Evolutionary conservation across 148 eudicot species (phyloP).

Genomic region (Pharnaceum exiguum): DNA sequence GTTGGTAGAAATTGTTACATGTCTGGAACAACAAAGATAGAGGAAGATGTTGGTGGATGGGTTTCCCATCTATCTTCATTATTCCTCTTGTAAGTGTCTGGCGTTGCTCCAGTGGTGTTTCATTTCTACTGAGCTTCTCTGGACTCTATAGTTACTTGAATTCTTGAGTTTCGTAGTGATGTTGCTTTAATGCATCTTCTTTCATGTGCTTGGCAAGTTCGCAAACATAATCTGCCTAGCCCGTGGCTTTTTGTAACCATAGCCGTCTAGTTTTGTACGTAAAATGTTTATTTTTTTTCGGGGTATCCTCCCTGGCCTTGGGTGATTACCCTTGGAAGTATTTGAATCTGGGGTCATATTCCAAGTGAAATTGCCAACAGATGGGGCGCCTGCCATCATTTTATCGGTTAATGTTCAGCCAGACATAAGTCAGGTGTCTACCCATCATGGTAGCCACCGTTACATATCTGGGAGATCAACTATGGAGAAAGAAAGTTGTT

Average conservation of each 20-base stretch:
- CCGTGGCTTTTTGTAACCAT: too few species aligned
- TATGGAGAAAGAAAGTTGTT: constrained; percentile 21
- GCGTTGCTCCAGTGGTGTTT: neutral
- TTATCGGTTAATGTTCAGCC: too few species aligned
- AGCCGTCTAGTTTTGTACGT: too few species aligned
- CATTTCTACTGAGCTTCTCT: neutral
- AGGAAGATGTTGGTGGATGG: neutral
- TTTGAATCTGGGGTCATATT: neutral
- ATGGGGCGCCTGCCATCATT: neutral
- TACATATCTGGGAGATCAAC: constrained; percentile 32
- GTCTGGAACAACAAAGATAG: neutral
- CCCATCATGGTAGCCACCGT: constrained; percentile 15
- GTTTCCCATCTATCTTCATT: neutral
- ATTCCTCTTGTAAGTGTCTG: neutral
- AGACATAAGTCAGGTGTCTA: constrained; percentile 33
- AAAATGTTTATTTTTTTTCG: too few species aligned
- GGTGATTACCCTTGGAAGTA: too few species aligned
- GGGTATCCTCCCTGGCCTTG: too few species aligned
- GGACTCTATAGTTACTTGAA: neutral
- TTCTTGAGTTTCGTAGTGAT: neutral
- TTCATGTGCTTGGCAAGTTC: too few species aligned
- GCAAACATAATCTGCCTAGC: too few species aligned
- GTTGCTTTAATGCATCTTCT: constrained; percentile 14
- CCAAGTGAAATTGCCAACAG: neutral
- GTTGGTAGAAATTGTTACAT: neutral